Evolutionary conservation across 2,329 filamentous ascomycete species (phyloP), one percentile per base, ranked within the genome.

Genomic region (Xylaria sp.): DNA sequence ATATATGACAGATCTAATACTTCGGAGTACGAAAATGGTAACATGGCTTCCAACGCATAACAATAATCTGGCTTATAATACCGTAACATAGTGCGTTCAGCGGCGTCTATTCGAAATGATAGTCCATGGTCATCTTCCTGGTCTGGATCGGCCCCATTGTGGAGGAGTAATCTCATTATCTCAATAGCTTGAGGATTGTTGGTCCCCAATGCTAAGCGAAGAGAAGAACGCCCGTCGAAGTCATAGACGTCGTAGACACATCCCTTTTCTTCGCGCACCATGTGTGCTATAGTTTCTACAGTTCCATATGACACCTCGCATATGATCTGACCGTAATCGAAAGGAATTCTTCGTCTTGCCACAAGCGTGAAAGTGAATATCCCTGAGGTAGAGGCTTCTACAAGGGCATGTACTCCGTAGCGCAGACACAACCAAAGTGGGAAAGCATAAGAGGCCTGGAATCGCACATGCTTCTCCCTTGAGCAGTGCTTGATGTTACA

Each of bases 121-220:
- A 57, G 9, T 33, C 54, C 54, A 31, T 21, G 2, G 42, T 57
- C 54, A 9, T 42, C 21, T 4, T 42, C 54, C 2, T n/a, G 35
- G 15, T 57, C 45, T 15, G 35, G 54, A 49, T 57, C 54, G 2
- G 54, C 54, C 11, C 54, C 54, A n/a, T 57, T 31, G 11, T 57
- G 43, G 1, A 57, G 33, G 15, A 57, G 23, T 3, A 57, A 33
- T n/a, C 33, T 57, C 6, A 57, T 57, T n/a, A 42, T 57, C 2
- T 49, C 23, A 21, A 57, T 31, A 0, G 8, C 31, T 8, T 47
- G 31, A 31, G 54, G 54, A 23, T 31, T 50, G 11, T 2, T 31
- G 5, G 2, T 17, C 7, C 17, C n/a, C 3, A 50, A 2, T 23
- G 54, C 43, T 0, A 49, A 33, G 1, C 9, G 1, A n/a, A 57